Conservation (phyloP, 805 yeast species). For the Yueomyces sp. region DNA sequence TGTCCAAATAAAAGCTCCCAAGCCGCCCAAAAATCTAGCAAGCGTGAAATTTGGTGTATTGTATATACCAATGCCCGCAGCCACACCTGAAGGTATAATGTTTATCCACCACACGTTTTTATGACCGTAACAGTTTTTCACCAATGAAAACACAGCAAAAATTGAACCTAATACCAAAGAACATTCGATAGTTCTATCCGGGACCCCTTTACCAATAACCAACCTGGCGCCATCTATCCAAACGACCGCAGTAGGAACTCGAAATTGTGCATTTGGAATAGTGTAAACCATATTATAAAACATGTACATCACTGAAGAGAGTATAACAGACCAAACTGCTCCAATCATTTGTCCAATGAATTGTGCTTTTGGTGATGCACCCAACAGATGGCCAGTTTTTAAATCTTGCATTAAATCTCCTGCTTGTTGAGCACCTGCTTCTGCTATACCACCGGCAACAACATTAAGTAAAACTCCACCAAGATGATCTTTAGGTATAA, state of each 20-base stretch:
- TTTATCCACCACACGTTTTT: slow-evolving; percentile 27
- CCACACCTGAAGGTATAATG: slow-evolving; percentile 85
- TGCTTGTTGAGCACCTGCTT: slow-evolving; percentile 98
- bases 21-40: slow-evolving; percentile 86
- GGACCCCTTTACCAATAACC: slow-evolving; percentile 84
- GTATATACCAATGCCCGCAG: slow-evolving; percentile 93
- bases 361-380: slow-evolving; percentile 89
- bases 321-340: slow-evolving; percentile 65
- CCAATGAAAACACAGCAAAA: slow-evolving; percentile 56
- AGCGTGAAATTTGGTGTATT: slow-evolving; percentile 87
- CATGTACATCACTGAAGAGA: slow-evolving; percentile 72
- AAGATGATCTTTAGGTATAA: slow-evolving; percentile 62
- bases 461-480: slow-evolving; percentile 74
- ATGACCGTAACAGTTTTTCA: slow-evolving; percentile 42
- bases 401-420: slow-evolving; percentile 97
- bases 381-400: slow-evolving; percentile 83
- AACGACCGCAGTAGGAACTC: slow-evolving; percentile 89
- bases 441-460: slow-evolving; percentile 94
- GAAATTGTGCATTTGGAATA: slow-evolving; percentile 68
- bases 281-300: slow-evolving; percentile 72
- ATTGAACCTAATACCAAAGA: slow-evolving; percentile 48
- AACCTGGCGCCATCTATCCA: slow-evolving; percentile 95
- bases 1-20: slow-evolving; percentile 48
- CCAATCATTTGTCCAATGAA: slow-evolving; percentile 85
- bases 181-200: slow-evolving; percentile 56